Percentiles rank a stretch among this genome's conserved stretches.
Conservation (phyloP, 2,329 filamentous ascomycete species). For the Talaromyces sp. region DNA sequence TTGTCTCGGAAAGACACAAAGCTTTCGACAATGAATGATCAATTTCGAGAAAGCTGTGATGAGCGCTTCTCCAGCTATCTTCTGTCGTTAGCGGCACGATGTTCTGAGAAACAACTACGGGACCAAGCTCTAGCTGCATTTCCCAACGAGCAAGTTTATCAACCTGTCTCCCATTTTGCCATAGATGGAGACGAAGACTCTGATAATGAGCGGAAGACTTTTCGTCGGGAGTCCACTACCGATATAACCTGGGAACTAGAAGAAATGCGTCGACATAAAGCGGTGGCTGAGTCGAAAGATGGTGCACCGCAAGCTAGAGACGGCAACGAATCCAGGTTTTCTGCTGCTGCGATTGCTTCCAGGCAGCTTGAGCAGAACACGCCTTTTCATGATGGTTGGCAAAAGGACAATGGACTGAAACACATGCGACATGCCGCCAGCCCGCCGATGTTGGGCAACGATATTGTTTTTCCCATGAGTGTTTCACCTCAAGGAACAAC, state of each 20-base stretch:
- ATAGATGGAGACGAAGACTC: conserved; percentile 34
- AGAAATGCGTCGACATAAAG: conserved; percentile 73
- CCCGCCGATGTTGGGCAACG: conserved; percentile 82
- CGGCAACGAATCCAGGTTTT: conserved; percentile 26
- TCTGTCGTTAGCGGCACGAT: conserved; percentile 70
- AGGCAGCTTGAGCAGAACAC: conserved; percentile 15
- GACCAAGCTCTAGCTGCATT: conserved; percentile 53
- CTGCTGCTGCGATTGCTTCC: conserved; percentile 24
- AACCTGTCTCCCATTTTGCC: conserved; percentile 44
- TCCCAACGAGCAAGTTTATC: conserved; percentile 43
- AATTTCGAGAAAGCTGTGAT: conserved; percentile 58
- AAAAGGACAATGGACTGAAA: conserved; percentile 31
- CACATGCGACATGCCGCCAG: conserved; percentile 55
- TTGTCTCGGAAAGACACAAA: conserved; percentile 31
- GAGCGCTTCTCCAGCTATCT: conserved; percentile 71
- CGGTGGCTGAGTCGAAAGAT: conserved; percentile 51
- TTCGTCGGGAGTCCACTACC: conserved; percentile 38
- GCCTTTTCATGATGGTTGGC: conserved; percentile 14
- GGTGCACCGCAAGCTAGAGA: conserved; percentile 25
- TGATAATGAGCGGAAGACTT: conserved; percentile 24
- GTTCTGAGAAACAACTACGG: conserved; percentile 72
- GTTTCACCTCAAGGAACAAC: conserved; percentile 77
- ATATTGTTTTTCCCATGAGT: conserved; percentile 76
- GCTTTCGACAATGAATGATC: conserved; percentile 16
- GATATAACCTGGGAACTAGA: conserved; percentile 66